These are phyloP conservation scores for Tetramitus jugosus DNA, from an alignment of 208 protist genomes.

Conservation along the genomic window DNA sequence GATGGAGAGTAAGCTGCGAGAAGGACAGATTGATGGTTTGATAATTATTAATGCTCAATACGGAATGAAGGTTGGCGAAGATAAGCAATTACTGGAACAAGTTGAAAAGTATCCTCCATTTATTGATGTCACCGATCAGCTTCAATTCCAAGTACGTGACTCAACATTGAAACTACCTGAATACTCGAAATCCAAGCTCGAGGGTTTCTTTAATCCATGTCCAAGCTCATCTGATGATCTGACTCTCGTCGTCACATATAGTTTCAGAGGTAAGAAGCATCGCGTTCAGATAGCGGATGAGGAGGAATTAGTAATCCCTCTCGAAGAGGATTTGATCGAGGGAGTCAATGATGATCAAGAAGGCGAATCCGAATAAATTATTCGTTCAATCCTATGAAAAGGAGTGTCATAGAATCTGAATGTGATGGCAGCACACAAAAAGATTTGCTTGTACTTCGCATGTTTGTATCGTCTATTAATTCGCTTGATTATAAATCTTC, in stretches of 20 bases:
- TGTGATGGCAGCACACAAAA: too few relatives aligned
- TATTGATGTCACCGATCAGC: conserved; percentile 12
- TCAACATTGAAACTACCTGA: not conserved
- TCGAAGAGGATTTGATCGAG: not conserved
- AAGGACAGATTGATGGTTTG: conserved; percentile 18
- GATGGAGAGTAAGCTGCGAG: not conserved
- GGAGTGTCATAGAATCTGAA: too few relatives aligned
- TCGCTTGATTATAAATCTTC: too few relatives aligned
- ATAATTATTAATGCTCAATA: conserved; percentile 18
- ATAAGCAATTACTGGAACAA: not conserved
- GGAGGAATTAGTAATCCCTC: not conserved
- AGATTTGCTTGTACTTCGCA: too few relatives aligned
- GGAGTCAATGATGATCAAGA: not conserved
- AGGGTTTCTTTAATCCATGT: conserved; percentile 4
- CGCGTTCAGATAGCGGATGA: conserved; percentile 4
- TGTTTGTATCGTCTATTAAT: too few relatives aligned
- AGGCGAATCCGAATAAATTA: not conserved
- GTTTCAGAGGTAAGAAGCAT: conserved; percentile 1
- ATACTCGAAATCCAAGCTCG: not conserved
- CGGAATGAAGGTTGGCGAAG: not conserved
- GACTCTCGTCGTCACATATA: not conserved
- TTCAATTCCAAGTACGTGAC: not conserved
- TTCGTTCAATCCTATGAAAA: too few relatives aligned
- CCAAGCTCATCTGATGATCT: not conserved
- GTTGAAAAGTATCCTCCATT: not conserved